Evolutionary conservation across 192 early-diverging fungal species (phyloP), one percentile per base, ranked within the genome.

Genomic region (Phlyctochytrium bullatum): DNA sequence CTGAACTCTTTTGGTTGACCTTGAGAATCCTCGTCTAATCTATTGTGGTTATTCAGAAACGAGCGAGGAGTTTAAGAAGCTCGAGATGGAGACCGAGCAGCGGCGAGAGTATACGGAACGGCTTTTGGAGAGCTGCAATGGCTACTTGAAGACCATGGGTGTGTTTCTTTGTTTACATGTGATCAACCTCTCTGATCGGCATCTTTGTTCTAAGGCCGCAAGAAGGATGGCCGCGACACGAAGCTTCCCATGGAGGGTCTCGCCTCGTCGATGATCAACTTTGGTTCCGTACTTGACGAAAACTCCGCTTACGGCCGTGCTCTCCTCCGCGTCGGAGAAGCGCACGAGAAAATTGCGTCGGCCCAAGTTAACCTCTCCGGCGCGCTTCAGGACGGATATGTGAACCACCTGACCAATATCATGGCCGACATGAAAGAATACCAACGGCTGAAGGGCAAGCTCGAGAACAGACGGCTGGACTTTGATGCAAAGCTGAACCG

Each of bases 401-500:
- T 82, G 50, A 78, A 76, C 64, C 80, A 76, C 20, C 66, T 83
- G 16, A 36, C 53, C 2, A 35, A 60, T 17, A 73, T 69, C 27
- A 65, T 82, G 65, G 36, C n/a, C 23, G 75, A 73, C 16, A 76
- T 78, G 54, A 81, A 84, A 66, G 83, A 84, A 27, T 84, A 82
- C 59, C 74, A 88, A 59, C 60, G 80, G 23, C 65, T 95, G 62
- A 88, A 93, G 68, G 90, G 85, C 72, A 97, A 97, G 77, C 80
- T 96, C 3, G 91, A 93, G 54, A 87, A 90, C 62, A 82, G 94
- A 50, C 85, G 97, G 57, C 77, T 91, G 52, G 94, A 98, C 61
- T 96, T 93, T 77, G 97, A 98, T 76, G 87, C 90, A 36, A 97
- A 95, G 76, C 72, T 90, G 28, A 85, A 85, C 77, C 92, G 91